Evolutionary conservation across 768 basidiomycete species (phyloP).

Genomic region (Baorangia bicolor): DNA sequence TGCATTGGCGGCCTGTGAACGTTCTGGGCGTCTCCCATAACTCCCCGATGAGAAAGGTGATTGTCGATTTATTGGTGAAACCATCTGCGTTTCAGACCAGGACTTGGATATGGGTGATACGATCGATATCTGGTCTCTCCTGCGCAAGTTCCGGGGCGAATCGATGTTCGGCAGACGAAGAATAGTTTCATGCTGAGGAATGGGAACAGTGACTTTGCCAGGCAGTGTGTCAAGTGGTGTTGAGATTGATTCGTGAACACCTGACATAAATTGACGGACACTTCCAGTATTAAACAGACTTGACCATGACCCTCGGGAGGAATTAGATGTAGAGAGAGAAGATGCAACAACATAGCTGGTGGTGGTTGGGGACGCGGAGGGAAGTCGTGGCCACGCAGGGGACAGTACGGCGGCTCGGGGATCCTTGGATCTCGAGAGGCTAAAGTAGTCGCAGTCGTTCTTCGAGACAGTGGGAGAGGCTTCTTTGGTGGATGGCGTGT

Average conservation of each 20-base stretch:
- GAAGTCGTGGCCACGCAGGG: constrained; percentile 52
- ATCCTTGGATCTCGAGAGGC: constrained; percentile 37
- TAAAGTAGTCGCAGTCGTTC: constrained; percentile 60
- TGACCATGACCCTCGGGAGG: constrained; percentile 80
- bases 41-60: constrained; percentile 46
- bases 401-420: constrained; percentile 42
- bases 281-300: constrained; percentile 68
- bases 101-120: constrained; percentile 45
- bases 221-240: constrained; percentile 35
- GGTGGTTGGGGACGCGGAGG: constrained; percentile 43
- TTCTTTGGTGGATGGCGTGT: constrained; percentile 20
- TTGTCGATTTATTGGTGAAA: constrained; percentile 22
- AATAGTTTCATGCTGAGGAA: constrained; percentile 21
- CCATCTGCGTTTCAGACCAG: constrained; percentile 52
- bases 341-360: constrained; percentile 37
- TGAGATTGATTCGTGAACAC: constrained; percentile 51
- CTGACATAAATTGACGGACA: constrained; percentile 67
- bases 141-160: constrained; percentile 29
- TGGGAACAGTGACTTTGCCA: constrained; percentile 24
- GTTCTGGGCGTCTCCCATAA: constrained; percentile 38
- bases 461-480: constrained; percentile 18
- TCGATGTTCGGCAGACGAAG: constrained; percentile 26
- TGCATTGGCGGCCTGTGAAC: constrained; percentile 41
- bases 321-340: constrained; percentile 50
- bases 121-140: constrained; percentile 29